Evolutionary conservation across 2,329 filamentous ascomycete genomes (phyloP), one percentile per base, ranked within the genome.

Genomic region (Diaporthe sp.): DNA sequence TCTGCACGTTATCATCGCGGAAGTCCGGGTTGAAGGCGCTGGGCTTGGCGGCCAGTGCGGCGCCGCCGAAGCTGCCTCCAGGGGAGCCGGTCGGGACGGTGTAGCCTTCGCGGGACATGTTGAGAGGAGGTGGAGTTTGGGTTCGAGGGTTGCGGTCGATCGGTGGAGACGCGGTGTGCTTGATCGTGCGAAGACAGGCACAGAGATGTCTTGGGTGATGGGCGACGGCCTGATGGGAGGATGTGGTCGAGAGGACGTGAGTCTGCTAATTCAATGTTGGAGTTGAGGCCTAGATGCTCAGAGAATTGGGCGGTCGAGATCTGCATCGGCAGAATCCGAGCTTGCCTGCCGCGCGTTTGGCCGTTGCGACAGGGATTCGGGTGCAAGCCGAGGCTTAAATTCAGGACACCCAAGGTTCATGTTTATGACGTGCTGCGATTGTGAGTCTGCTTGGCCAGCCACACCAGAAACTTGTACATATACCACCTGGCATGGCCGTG

Each of bases 101-200:
- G 86, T 96, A 96, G 77, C 91, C 89, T 89, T 96, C 94, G 85
- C 93, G 93, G 74, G 92, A 92, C 90, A 93, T 90, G 60, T 57
- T 80, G 8, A 17, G 8, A 10, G 45, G n/a, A 67, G 50, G 52
- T 17, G 9, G 45, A 7, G 10, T n/a, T n/a, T 22, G 45, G 19
- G 10, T 9, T 35, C 33, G 64, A 30, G 40, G 3, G 12, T 1
- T 8, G 33, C 19, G 7, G 10, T 58, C 35, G 35, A 40, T 3
- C n/a, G 4, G 17, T 4, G 4, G n/a, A 4, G 0, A 25, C 2
- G 10, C 17, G 38, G 33, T 3, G 38, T 33, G 7, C 5, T 25
- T 45, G 8, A 8, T n/a, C 6, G 19, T 17, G 10, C 4, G 19
- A 9, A 45, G 5, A 19, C 1, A 12, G n/a, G 1, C 4, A 5